phyloP scores from a whole-genome alignment of 1,139 yeast species.

The Yamadazyma triangularis region DNA sequence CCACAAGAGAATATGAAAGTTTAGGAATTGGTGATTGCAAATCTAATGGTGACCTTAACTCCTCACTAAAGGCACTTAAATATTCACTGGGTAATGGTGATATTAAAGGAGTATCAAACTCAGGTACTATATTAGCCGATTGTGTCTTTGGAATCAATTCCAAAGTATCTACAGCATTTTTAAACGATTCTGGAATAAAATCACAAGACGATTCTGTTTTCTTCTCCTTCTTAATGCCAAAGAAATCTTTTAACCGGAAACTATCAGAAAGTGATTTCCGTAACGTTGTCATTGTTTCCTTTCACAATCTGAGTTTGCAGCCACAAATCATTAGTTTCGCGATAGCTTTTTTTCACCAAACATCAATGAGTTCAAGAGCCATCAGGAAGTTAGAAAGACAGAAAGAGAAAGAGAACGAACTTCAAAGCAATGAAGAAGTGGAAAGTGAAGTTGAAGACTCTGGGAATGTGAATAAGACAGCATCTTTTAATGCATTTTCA shows the following conservation, averaged over 20 bases:
- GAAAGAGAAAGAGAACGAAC: constrained; percentile 26
- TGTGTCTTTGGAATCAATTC: too few species aligned
- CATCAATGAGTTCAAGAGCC: constrained; percentile 61
- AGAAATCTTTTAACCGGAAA: not conserved
- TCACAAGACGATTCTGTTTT: too few species aligned
- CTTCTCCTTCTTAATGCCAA: too few species aligned
- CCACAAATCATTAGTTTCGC: constrained; percentile 1
- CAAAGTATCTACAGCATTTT: too few species aligned
- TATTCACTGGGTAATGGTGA: not conserved
- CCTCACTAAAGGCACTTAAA: not conserved
- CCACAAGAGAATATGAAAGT: constrained; percentile 19
- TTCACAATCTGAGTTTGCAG: too few species aligned
- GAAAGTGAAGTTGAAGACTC: constrained; percentile 12
- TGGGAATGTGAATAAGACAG: constrained; percentile 12
- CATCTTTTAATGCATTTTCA: constrained; percentile 49
- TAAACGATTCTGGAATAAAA: too few species aligned
- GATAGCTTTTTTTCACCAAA: too few species aligned
- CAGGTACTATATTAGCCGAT: too few species aligned
- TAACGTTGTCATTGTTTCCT: too few species aligned
- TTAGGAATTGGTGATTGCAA: constrained; percentile 20
- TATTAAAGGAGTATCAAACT: too few species aligned
- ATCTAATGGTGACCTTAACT: constrained; percentile 8
- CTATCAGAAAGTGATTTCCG: not conserved
- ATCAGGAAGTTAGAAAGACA: constrained; percentile 48
- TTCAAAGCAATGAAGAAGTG: not conserved